Base-by-base conservation (phyloP, 1,139 yeast genomes). In the Kodamaea sp. region DNA sequence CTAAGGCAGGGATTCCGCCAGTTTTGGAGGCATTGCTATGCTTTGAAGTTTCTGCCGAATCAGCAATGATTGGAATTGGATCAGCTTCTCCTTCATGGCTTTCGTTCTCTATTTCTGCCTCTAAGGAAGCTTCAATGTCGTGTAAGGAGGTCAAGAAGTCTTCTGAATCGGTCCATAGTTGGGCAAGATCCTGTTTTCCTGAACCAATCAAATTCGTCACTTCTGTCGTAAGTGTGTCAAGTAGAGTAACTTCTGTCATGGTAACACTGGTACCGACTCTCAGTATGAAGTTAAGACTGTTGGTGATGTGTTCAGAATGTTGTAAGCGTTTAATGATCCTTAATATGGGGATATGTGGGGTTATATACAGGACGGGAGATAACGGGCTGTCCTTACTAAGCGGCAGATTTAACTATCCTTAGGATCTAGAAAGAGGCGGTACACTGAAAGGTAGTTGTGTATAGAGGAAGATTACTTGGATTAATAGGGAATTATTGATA, bases 191-290 rank as follows among this genome's bases (percentile, higher is more conserved):
- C 7, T 42, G 26, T 2, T 45, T 40, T 1, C 73, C 73, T 0
- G 61, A 41, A 7, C 37, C 40, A 5, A 49, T 41, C 29, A 65
- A 50, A 5, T 42, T 33, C 7, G 41, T 44, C 11, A 66, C 46
- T 39, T 69, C 76, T 1, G 42, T 29, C 2, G 55, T 40, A 22
- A 70, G 54, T 2, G 53, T 48, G 18, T 54, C 57, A 30, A 69
- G 55, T 29, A 67, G 53, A n/a, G 57, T 35, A 13, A 26, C 21
- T 24, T 36, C 39, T 8, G 36, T 39, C 37, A 46, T 46, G n/a
- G n/a, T n/a, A n/a, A n/a, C n/a, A n/a, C n/a, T n/a, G n/a, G n/a
- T n/a, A n/a, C n/a, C n/a, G n/a, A n/a, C n/a, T n/a, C n/a, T n/a
- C n/a, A n/a, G n/a, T n/a, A n/a, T n/a, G n/a, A n/a, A n/a, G n/a